A percentile compares a stretch with the other conserved stretches of the same genome.
These are phyloP conservation scores for Geosmithia putterillii DNA, from an alignment of 2,329 filamentous ascomycete species.

Conservation along the genomic window DNA sequence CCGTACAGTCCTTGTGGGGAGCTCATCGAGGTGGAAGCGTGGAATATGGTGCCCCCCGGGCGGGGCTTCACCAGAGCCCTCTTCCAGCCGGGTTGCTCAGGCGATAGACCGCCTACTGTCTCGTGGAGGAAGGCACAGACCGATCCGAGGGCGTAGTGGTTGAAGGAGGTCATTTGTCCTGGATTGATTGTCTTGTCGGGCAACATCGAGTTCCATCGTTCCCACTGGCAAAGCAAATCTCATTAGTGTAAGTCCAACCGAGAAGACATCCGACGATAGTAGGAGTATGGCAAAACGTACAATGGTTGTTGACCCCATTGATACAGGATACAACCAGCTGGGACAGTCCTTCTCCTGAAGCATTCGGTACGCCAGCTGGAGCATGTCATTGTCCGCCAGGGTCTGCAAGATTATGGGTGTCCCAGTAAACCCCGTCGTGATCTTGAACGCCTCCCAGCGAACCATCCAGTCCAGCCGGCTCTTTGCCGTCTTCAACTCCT, in stretches of 20 bases:
- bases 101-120: conserved; percentile 25
- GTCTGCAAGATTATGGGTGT: conserved; percentile 24
- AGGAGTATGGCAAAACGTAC: background rate
- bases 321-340: conserved; percentile 35
- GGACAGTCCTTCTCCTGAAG: conserved; percentile 30
- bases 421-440: conserved; percentile 30
- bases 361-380: conserved; percentile 30
- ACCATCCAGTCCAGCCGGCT: conserved; percentile 18
- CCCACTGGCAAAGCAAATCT: conserved; percentile 17
- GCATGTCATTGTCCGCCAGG: conserved; percentile 13
- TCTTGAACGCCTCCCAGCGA: conserved; percentile 16
- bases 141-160: conserved; percentile 35
- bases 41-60: conserved; percentile 22
- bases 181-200: conserved; percentile 29
- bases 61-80: conserved; percentile 18
- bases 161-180: conserved; percentile 35
- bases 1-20: conserved; percentile 17
- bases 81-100: conserved; percentile 27
- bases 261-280: too few relatives aligned
- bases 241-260: too few relatives aligned
- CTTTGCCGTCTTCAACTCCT: conserved; percentile 10
- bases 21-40: conserved; percentile 13
- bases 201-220: conserved; percentile 36
- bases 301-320: conserved; percentile 31
- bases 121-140: conserved; percentile 34